These are phyloP conservation scores for Parastagonospora avenae DNA, from an alignment of 2,329 filamentous ascomycete genomes.

Conservation along the genomic window DNA sequence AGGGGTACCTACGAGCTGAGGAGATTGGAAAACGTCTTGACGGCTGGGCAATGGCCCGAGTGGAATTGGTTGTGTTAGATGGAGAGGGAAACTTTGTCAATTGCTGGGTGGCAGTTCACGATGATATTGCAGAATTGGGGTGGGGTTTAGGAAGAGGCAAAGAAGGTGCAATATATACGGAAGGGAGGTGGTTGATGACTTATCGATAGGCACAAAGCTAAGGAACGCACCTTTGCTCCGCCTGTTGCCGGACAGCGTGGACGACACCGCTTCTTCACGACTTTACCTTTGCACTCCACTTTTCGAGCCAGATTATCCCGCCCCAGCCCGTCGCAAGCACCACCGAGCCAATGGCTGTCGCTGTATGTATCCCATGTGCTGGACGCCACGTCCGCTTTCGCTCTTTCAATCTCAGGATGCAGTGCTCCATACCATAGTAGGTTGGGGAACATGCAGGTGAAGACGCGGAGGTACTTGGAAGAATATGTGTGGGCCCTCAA, in stretches of 20 bases:
- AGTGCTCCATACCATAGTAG: conserved; percentile 24
- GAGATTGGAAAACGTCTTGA: conserved; percentile 98
- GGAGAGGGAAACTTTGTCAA: conserved; percentile 9
- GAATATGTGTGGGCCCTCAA: background rate
- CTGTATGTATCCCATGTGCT: conserved; percentile 10
- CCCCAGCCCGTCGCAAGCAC: conserved; percentile 17
- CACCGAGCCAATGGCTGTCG: conserved; percentile 27
- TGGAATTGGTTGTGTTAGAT: conserved; percentile 18
- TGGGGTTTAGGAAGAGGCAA: conserved; percentile 11
- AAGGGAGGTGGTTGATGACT: conserved; percentile 20
- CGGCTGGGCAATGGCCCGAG: conserved; percentile 60
- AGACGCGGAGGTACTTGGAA: conserved; percentile 13
- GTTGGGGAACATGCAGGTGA: conserved; percentile 19
- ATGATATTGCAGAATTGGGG: conserved; percentile 6
- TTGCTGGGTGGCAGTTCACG: conserved; percentile 10
- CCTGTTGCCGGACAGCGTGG: conserved; percentile 31
- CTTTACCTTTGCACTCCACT: conserved; percentile 24
- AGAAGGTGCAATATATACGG: conserved; percentile 23
- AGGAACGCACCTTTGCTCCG: conserved; percentile 21
- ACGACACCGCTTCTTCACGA: conserved; percentile 39
- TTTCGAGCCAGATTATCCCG: conserved; percentile 27
- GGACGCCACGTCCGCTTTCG: conserved; percentile 28
- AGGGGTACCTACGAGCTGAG: conserved; percentile 81
- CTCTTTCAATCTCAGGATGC: conserved; percentile 24
- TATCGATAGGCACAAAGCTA: conserved; percentile 23